A percentile compares a stretch with the other conserved stretches of the same genome.
These are phyloP conservation scores for Paramarasmius palmivorus DNA, from an alignment of 1,284 basidiomycete species.

Conservation along the genomic window DNA sequence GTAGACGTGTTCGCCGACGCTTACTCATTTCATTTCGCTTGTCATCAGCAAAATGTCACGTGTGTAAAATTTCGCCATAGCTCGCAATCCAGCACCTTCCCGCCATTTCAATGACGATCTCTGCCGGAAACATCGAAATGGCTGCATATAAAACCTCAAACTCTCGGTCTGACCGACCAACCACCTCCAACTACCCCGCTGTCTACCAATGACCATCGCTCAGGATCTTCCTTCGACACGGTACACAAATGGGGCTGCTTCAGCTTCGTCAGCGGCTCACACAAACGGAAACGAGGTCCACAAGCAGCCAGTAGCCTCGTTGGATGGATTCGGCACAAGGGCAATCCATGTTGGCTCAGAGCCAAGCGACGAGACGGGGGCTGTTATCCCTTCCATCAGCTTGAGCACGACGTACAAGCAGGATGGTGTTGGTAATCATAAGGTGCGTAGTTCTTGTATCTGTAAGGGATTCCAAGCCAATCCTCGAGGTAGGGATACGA, in stretches of 20 bases:
- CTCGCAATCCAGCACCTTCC: too few relatives aligned
- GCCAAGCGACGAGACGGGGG: constrained; percentile 74
- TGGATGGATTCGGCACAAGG: constrained; percentile 73
- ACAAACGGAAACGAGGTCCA: constrained; percentile 19
- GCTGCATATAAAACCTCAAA: too few relatives aligned
- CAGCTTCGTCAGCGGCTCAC: constrained; percentile 15
- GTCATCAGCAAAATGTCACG: too few relatives aligned
- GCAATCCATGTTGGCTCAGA: constrained; percentile 92
- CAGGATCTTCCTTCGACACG: neutral
- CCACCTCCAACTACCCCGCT: too few relatives aligned
- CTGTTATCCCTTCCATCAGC: constrained; percentile 88
- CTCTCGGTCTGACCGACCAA: too few relatives aligned
- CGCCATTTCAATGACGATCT: too few relatives aligned
- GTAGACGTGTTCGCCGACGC: too few relatives aligned
- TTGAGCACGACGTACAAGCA: constrained; percentile 94
- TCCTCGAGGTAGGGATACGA: constrained; percentile 66
- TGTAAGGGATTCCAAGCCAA: neutral
- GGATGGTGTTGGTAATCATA: constrained; percentile 78
- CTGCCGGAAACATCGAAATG: too few relatives aligned
- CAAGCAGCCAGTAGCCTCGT: constrained; percentile 15
- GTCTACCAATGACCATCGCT: neutral
- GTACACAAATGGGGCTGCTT: constrained; percentile 3
- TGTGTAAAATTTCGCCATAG: too few relatives aligned
- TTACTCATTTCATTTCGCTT: too few relatives aligned
- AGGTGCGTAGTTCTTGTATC: constrained; percentile 43